These are phyloP conservation scores for Gonium pectorale DNA, from an alignment of 139 green algal genomes.

Conservation along the genomic window DNA sequence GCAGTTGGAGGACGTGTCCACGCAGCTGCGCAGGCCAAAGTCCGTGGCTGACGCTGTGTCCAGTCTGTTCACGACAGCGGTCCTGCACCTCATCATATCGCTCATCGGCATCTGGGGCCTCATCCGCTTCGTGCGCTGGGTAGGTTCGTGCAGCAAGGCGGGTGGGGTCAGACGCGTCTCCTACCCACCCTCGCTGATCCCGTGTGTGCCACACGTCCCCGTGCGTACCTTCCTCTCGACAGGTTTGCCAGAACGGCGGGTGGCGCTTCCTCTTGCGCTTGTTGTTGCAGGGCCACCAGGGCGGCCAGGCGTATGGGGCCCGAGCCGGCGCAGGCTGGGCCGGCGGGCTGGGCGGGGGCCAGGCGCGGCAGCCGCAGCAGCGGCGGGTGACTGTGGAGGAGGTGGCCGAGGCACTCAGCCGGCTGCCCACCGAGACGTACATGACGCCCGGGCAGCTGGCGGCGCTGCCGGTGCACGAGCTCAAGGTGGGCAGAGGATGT, in stretches of 20 bases:
- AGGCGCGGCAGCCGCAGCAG: background rate
- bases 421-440: constrained; percentile 62
- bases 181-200: too few relatives aligned
- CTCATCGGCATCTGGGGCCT: background rate
- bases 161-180: too few relatives aligned
- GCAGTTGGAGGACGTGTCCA: too few relatives aligned
- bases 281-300: constrained; percentile 13
- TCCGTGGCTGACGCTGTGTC: too few relatives aligned
- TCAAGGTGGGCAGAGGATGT: constrained; percentile 44
- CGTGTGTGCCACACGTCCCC: too few relatives aligned
- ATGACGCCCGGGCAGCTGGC: constrained; percentile 56
- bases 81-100: background rate
- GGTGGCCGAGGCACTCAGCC: background rate
- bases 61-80: background rate
- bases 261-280: constrained; percentile 5
- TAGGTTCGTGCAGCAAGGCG: too few relatives aligned
- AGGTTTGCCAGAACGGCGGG: constrained; percentile 8
- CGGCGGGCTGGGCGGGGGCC: background rate
- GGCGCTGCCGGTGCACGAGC: constrained; percentile 46
- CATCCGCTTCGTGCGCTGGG: background rate
- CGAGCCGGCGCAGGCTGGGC: background rate
- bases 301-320: background rate
- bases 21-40: too few relatives aligned
- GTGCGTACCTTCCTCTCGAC: too few relatives aligned
- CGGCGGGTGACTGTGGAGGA: constrained; percentile 1